Percentiles rank a stretch among this genome's conserved stretches.
Conservation (phyloP, 1,284 basidiomycete genomes). For the Puccinia horiana region DNA sequence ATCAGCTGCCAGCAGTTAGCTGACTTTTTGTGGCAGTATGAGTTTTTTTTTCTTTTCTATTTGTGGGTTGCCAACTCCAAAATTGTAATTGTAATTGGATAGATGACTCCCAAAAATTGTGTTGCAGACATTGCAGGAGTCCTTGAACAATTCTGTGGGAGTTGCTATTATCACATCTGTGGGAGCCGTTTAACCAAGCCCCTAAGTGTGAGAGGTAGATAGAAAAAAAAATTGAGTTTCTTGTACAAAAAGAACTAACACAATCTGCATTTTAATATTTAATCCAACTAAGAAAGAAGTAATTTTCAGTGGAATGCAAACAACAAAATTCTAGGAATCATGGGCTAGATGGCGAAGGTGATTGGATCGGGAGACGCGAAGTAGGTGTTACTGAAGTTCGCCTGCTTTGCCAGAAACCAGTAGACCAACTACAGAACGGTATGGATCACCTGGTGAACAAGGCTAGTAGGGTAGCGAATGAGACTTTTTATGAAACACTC, state of each 20-base stretch:
- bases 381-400: constrained; percentile 24
- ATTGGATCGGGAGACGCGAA: neutral
- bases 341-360: neutral
- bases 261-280: constrained; percentile 18
- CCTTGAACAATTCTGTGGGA: no score
- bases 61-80: no score
- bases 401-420: constrained; percentile 50
- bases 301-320: neutral
- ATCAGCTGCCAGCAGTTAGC: no score
- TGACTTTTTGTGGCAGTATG: no score
- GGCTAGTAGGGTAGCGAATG: neutral
- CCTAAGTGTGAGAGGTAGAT: neutral
- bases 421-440: constrained; percentile 32
- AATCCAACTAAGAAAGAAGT: neutral
- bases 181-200: no score
- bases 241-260: constrained; percentile 10
- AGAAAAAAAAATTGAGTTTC: neutral
- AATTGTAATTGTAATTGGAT: no score
- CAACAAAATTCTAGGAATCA: neutral
- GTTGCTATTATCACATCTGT: no score
- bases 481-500: constrained; percentile 56
- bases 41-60: no score
- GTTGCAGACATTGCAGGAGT: no score
- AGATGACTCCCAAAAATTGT: no score
- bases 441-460: constrained; percentile 49